Conservation (phyloP, 176 grass and related monocot species). For the bread wheat (Triticum aestivum) region IWGSC_CS_RefSeq_v2.1 NC_057810.1:557222431-557222930, state of each 20-base stretch:
- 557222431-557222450: not conserved
- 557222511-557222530: no score
- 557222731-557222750: not conserved
- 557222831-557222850: not conserved
- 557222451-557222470: not conserved
- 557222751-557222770: not conserved
- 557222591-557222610: not conserved
- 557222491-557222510: no score
- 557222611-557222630: constrained; percentile 21
- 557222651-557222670: no score
- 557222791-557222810: constrained; percentile 22
- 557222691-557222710: constrained; percentile 21
- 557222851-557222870: constrained; percentile 3
- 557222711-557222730: constrained; percentile 25
- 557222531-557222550: no score
- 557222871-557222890: not conserved
- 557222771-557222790: not conserved
- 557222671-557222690: constrained; percentile 1
- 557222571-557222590: not conserved
- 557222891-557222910: not conserved
- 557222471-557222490: no score
- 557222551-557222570: not conserved
- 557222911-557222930: not conserved
- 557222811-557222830: not conserved
- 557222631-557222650: constrained; percentile 44